Conservation (phyloP, 1,139 yeast genomes). For the Saccharomyces hybrid region DNA sequence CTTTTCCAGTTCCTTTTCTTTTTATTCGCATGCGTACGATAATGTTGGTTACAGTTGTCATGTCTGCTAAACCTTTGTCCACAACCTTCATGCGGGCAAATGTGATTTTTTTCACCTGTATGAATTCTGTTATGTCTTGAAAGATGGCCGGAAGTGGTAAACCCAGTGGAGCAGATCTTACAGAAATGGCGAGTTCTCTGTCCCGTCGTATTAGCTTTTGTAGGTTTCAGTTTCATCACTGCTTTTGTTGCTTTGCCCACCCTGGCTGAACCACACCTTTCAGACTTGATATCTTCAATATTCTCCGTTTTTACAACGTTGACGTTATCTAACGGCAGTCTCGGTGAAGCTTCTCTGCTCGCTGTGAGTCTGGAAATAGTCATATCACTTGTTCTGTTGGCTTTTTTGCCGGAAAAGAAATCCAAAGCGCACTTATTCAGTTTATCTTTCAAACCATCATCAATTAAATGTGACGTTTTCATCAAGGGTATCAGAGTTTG, state of each 20-base stretch:
- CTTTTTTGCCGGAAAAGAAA: constrained; percentile 1
- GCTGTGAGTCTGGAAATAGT: neutral
- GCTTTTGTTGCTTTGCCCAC: neutral
- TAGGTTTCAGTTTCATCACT: too few species aligned
- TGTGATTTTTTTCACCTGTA: too few species aligned
- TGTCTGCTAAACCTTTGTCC: too few species aligned
- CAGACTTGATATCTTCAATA: neutral
- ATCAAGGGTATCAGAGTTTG: neutral
- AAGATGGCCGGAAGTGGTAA: too few species aligned
- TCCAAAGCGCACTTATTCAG: constrained; percentile 9
- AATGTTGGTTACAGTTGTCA: too few species aligned
- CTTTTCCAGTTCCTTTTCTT: too few species aligned
- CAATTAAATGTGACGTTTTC: constrained; percentile 9
- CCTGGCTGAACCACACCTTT: neutral
- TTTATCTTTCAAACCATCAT: constrained; percentile 15
- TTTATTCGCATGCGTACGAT: too few species aligned
- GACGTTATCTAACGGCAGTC: neutral
- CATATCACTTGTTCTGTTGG: neutral
- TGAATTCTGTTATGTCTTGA: too few species aligned
- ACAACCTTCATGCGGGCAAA: too few species aligned
- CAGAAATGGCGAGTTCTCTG: too few species aligned
- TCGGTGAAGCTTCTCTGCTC: neutral
- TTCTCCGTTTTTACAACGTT: neutral
- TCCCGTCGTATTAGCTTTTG: too few species aligned
- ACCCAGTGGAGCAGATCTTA: too few species aligned